Percentiles rank a stretch among this genome's conserved stretches.
Evolutionary conservation across 2,329 filamentous ascomycete genomes (phyloP).

Genomic region (Talaromyces sp.): DNA sequence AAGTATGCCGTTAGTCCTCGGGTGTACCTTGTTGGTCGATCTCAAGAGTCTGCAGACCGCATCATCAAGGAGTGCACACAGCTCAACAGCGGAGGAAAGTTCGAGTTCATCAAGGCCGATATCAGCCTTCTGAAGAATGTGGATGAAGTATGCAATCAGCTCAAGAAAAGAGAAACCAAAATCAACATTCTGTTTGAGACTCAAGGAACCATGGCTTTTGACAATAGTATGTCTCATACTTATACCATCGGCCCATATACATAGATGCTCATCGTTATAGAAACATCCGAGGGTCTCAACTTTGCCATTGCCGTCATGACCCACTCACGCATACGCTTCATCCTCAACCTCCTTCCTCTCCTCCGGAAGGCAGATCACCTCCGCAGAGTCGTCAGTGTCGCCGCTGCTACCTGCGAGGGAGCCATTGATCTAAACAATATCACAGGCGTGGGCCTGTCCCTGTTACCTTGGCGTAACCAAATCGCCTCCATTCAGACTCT

Average conservation of each 20-base stretch:
- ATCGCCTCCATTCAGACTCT: conserved; percentile 52
- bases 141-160: conserved; percentile 33
- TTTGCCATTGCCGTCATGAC: conserved; percentile 53
- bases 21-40: conserved; percentile 55
- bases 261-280: conserved; percentile 33
- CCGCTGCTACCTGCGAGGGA: conserved; percentile 55
- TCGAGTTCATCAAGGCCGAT: conserved; percentile 34
- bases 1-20: conserved; percentile 40
- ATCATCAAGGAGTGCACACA: conserved; percentile 45
- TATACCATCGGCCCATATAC: not conserved
- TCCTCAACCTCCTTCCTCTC: conserved; percentile 57
- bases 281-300: conserved; percentile 59
- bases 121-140: conserved; percentile 38
- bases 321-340: conserved; percentile 60
- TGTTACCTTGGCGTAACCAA: conserved; percentile 45
- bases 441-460: conserved; percentile 41
- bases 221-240: not conserved
- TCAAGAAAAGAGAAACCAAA: conserved; percentile 29
- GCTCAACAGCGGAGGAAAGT: conserved; percentile 27
- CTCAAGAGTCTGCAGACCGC: conserved; percentile 33
- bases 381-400: conserved; percentile 57
- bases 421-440: conserved; percentile 50
- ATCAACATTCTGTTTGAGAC: conserved; percentile 42
- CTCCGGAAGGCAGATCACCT: conserved; percentile 49
- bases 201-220: conserved; percentile 32